Percentiles rank a stretch among this genome's conserved stretches.
phyloP scores from a whole-genome alignment of 2,329 filamentous ascomycete genomes.

The Dothideomycetes sp. region DNA sequence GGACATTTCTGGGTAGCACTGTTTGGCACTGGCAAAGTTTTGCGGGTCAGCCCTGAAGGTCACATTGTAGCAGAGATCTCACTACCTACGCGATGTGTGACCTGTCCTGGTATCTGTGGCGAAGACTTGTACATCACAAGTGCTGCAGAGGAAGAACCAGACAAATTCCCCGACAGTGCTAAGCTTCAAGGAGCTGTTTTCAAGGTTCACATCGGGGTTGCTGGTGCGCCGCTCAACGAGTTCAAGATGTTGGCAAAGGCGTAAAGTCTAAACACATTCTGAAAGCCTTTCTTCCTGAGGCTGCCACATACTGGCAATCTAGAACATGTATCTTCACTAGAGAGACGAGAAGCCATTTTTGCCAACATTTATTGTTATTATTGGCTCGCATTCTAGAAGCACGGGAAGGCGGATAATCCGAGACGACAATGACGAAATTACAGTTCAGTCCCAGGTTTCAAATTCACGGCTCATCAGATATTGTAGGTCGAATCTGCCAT shows the following conservation, averaged over 20 bases:
- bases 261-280: constrained; percentile 5
- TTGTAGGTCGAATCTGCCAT: too few relatives aligned
- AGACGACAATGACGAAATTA: constrained; percentile 3
- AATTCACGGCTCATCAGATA: too few relatives aligned
- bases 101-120: constrained; percentile 72
- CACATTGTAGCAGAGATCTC: constrained; percentile 64
- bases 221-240: constrained; percentile 53
- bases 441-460: too few relatives aligned
- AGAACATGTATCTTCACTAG: too few relatives aligned
- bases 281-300: too few relatives aligned
- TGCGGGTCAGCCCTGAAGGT: constrained; percentile 63
- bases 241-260: constrained; percentile 41
- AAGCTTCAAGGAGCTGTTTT: constrained; percentile 64
- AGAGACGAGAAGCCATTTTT: constrained; percentile 1
- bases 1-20: constrained; percentile 84
- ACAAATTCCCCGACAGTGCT: constrained; percentile 52
- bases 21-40: constrained; percentile 67
- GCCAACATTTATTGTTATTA: too few relatives aligned
- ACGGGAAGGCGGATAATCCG: background rate
- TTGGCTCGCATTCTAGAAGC: constrained; percentile 6
- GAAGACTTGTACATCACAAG: constrained; percentile 69
- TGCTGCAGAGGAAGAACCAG: constrained; percentile 59
- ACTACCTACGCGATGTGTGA: constrained; percentile 69
- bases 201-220: constrained; percentile 65
- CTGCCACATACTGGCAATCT: too few relatives aligned